Conservation (phyloP, 1,284 basidiomycete genomes). For the Abortiporus biennis region DNA sequence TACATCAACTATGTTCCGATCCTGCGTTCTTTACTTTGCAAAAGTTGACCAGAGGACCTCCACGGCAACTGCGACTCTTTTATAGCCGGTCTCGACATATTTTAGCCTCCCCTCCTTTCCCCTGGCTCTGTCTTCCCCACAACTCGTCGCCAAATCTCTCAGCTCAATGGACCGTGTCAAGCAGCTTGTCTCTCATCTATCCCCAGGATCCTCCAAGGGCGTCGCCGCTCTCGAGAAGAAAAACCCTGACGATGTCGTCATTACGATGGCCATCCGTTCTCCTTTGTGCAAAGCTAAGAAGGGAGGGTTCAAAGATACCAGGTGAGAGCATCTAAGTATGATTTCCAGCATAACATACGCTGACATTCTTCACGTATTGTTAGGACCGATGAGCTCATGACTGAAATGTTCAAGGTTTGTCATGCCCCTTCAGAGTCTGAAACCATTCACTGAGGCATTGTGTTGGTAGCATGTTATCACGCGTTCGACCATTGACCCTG, state of each 20-base stretch:
- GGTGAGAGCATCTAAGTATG: too few relatives aligned
- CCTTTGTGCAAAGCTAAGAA: constrained; percentile 74
- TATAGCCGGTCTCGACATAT: too few relatives aligned
- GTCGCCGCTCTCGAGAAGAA: constrained; percentile 47
- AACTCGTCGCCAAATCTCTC: too few relatives aligned
- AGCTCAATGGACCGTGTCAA: constrained; percentile 49
- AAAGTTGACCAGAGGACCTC: too few relatives aligned
- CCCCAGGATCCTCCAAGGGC: constrained; percentile 31
- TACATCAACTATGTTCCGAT: too few relatives aligned
- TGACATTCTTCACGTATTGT: constrained; percentile 1
- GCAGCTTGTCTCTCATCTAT: constrained; percentile 59
- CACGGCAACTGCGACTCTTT: too few relatives aligned
- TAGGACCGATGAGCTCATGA: constrained; percentile 72
- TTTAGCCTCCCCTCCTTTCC: constrained; percentile 5
- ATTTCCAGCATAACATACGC: background rate
- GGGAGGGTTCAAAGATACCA: constrained; percentile 76
- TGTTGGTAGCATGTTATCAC: constrained; percentile 51
- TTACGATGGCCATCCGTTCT: constrained; percentile 73
- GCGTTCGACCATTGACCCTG: constrained; percentile 61
- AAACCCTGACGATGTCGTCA: constrained; percentile 69
- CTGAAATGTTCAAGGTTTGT: constrained; percentile 69
- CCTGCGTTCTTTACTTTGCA: too few relatives aligned
- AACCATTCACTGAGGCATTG: background rate
- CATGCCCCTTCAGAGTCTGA: constrained; percentile 3
- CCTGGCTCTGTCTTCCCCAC: constrained; percentile 2